Evolutionary conservation across 495 filamentous ascomycete genomes (phyloP), one percentile per base, ranked within the genome.

Genomic region (Penicillium arizonense): DNA sequence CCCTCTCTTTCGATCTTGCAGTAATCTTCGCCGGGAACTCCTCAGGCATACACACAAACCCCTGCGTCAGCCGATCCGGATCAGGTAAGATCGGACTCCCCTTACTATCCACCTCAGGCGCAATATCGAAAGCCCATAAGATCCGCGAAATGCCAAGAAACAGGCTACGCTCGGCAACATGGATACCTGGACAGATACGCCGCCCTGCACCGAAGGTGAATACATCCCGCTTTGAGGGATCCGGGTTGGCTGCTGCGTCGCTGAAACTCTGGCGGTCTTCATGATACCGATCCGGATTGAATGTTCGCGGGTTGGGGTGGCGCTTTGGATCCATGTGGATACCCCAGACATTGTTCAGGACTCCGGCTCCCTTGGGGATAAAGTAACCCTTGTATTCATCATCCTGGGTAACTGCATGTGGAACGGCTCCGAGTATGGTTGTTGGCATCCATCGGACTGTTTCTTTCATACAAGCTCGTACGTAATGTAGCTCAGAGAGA

Each of bases 211-310:
- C 68, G 30, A 70, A 71, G 1, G 59, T 63, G 30, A 65, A 70
- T 5, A 49, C 32, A 42, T 68, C 67, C 13, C 65, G 75, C 16
- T 58, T 52, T 36, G 75, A 71, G 0, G 50, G 35, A n/a, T 71
- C 52, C 1, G 76, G 76, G 18, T 78, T 69, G 0, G 67, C 63
- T 14, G 71, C 66, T 13, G 63, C 57, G 11, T 75, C 70, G 40
- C 72, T 68, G 40, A 70, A 45, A 18, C 48, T 61, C 28, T 63
- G 56, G 3, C 20, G 11, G 32, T 64, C 60, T 4, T 59, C 42
- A 4, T 61, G 24, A 56, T 75, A 87, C 3, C 82, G 81, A 36
- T 80, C 77, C 1, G 82, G 83, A 30, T 77, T 72, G 68, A 77
- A 86, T 38, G 56, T 67, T 33, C 81, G 76, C 3, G 81, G 79